Percentiles rank a stretch among this genome's conserved stretches.
phyloP scores from a whole-genome alignment of 2,329 filamentous ascomycete species.

The Aspergillus hiratsukae region DNA sequence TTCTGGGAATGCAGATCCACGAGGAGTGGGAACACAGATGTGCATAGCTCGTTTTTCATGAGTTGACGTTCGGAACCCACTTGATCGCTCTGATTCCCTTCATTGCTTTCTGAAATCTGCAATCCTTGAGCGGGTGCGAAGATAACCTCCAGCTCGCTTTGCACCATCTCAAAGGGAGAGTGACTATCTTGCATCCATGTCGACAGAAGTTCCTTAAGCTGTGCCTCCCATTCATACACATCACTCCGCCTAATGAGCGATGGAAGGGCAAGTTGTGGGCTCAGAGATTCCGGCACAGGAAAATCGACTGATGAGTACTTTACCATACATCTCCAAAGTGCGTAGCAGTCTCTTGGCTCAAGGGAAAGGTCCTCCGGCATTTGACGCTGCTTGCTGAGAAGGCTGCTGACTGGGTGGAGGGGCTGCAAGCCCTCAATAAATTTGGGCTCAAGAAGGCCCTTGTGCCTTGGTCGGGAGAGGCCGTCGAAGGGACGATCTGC shows the following conservation, averaged over 20 bases:
- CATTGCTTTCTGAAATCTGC: background rate
- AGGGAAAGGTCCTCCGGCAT: constrained; percentile 64
- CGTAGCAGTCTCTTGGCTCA: constrained; percentile 66
- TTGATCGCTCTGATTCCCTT: background rate
- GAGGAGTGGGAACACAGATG: constrained; percentile 18
- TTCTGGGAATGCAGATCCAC: constrained; percentile 49
- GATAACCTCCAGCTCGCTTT: constrained; percentile 43
- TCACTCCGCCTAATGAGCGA: constrained; percentile 59
- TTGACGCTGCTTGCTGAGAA: constrained; percentile 58
- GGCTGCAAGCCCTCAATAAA: constrained; percentile 50
- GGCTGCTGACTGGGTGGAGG: constrained; percentile 62
- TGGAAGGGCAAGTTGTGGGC: constrained; percentile 43
- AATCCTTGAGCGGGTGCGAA: background rate
- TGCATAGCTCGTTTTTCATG: background rate
- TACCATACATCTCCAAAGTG: constrained; percentile 61
- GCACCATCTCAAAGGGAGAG: constrained; percentile 52
- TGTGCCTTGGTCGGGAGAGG: constrained; percentile 30
- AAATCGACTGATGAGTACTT: constrained; percentile 52
- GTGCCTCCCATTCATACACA: constrained; percentile 60
- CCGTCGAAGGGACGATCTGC: constrained; percentile 49
- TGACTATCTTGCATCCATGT: constrained; percentile 55
- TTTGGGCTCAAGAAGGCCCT: constrained; percentile 44
- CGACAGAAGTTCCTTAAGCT: constrained; percentile 55
- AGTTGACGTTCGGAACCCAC: background rate
- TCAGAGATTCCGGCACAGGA: constrained; percentile 35